Evolutionary conservation across 2,329 filamentous ascomycete genomes (phyloP).

Genomic region (Exutisphaerella laricina): DNA sequence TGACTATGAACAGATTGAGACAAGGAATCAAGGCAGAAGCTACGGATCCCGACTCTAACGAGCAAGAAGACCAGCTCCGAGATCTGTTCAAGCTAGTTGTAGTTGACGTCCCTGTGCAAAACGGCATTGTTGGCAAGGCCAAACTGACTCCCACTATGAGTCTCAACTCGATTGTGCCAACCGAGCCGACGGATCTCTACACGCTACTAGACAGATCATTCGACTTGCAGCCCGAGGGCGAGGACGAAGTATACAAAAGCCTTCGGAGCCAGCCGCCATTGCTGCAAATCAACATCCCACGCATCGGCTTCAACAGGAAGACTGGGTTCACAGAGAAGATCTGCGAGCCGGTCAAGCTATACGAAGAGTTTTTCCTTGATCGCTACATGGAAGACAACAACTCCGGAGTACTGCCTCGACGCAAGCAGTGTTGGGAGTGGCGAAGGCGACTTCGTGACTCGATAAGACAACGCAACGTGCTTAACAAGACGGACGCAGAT

Average conservation of each 20-base stretch:
- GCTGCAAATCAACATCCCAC: slow-evolving; percentile 82
- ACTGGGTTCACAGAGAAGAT: slow-evolving; percentile 61
- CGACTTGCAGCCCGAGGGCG: slow-evolving; percentile 64
- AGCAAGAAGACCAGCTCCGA: slow-evolving; percentile 63
- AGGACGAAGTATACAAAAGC: slow-evolving; percentile 54
- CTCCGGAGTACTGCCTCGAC: slow-evolving; percentile 56
- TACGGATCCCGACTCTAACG: slow-evolving; percentile 57
- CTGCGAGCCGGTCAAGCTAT: slow-evolving; percentile 69
- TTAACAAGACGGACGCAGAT: slow-evolving; percentile 19
- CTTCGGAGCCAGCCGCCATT: slow-evolving; percentile 65
- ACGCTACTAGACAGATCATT: slow-evolving; percentile 81
- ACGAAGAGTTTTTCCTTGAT: slow-evolving; percentile 77
- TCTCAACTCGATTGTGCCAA: slow-evolving; percentile 58
- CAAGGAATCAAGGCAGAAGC: slow-evolving; percentile 73
- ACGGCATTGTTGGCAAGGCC: slow-evolving; percentile 17
- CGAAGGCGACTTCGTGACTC: slow-evolving; percentile 53
- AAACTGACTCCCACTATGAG: slow-evolving; percentile 45
- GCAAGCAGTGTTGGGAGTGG: slow-evolving; percentile 68
- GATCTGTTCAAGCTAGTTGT: slow-evolving; percentile 27
- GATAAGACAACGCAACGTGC: slow-evolving; percentile 27
- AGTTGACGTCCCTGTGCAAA: slow-evolving; percentile 18
- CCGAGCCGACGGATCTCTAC: slow-evolving; percentile 63
- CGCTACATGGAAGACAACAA: slow-evolving; percentile 69
- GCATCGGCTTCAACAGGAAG: slow-evolving; percentile 65
- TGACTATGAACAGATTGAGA: slow-evolving; percentile 84